These are phyloP conservation scores for Crithidia bombi DNA, from an alignment of 208 protist species.

Conservation along the genomic window DNA sequence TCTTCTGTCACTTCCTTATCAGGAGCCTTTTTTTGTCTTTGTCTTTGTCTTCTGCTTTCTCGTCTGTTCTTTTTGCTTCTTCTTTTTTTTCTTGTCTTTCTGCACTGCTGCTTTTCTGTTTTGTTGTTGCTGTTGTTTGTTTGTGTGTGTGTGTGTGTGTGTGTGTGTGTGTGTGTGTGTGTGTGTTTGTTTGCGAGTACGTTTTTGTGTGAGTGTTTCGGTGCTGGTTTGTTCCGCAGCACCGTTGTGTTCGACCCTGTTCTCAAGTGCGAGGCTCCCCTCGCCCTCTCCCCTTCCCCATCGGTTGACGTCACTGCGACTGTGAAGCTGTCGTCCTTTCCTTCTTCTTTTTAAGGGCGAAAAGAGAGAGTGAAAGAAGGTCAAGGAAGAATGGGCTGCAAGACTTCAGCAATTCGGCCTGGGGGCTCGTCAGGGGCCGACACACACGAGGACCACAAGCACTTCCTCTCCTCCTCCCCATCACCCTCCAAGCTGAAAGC, in stretches of 20 bases:
- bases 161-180: not conserved
- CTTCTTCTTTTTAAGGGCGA: not conserved
- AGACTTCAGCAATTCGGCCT: conserved; percentile 16
- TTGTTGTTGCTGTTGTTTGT: not conserved
- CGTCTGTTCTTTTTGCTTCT: conserved; percentile 7
- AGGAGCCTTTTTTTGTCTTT: no score
- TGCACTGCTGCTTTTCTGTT: conserved; percentile 11
- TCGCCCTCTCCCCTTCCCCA: no score
- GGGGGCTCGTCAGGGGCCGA: not conserved
- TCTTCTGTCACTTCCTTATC: no score
- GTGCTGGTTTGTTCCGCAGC: no score
- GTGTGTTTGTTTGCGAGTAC: no score
- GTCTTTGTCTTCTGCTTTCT: no score
- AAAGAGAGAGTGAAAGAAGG: not conserved
- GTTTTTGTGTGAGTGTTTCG: not conserved
- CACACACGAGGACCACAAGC: not conserved
- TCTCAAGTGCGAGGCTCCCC: no score
- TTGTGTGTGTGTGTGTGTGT: conserved; percentile 6
- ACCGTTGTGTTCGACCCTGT: no score
- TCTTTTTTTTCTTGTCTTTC: conserved; percentile 13
- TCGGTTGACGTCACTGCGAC: no score
- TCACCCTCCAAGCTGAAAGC: conserved; percentile 9
- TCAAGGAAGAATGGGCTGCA: conserved; percentile 40
- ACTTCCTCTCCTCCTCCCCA: not conserved
- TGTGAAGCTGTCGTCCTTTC: no score